Percentiles rank a stretch among this genome's conserved stretches.
Conservation (phyloP, 805 yeast genomes). For the Barnettozyma siamensis region DNA sequence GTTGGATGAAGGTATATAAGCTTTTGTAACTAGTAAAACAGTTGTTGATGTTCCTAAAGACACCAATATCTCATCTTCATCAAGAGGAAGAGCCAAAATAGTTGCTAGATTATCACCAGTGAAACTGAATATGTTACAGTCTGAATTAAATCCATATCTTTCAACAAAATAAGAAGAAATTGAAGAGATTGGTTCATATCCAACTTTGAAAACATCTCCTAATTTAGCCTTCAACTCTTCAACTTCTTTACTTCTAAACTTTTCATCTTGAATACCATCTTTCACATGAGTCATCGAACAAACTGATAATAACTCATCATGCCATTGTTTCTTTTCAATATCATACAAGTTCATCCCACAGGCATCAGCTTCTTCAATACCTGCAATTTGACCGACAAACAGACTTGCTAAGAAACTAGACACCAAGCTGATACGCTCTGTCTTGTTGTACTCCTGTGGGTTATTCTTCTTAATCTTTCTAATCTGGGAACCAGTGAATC, state of each 20-base stretch:
- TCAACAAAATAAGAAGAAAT: conserved; percentile 56
- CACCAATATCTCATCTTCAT: conserved; percentile 68
- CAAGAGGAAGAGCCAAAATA: conserved; percentile 71
- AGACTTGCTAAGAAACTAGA: conserved; percentile 74
- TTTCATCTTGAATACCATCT: conserved; percentile 18
- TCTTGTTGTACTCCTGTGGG: conserved; percentile 47
- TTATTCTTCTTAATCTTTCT: conserved; percentile 55
- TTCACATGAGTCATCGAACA: conserved; percentile 28
- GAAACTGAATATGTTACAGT: conserved; percentile 64
- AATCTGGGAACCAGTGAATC: conserved; percentile 92
- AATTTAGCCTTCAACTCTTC: conserved; percentile 43
- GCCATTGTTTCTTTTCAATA: conserved; percentile 49
- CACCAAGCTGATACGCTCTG: conserved; percentile 64
- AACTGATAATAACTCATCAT: conserved; percentile 47
- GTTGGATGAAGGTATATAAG: conserved; percentile 70
- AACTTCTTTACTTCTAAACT: conserved; percentile 6
- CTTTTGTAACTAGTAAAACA: conserved; percentile 71
- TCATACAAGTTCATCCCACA: conserved; percentile 93
- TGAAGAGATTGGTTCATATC: conserved; percentile 41
- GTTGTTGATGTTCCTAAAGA: conserved; percentile 94
- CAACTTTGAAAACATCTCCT: conserved; percentile 46
- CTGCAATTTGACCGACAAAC: conserved; percentile 56
- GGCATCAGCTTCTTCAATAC: conserved; percentile 78
- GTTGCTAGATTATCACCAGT: conserved; percentile 94
- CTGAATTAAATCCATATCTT: conserved; percentile 54